Percentiles rank a stretch among this genome's conserved stretches.
phyloP scores from a whole-genome alignment of 2,329 filamentous ascomycete genomes.

The Cordyceps militaris region DNA sequence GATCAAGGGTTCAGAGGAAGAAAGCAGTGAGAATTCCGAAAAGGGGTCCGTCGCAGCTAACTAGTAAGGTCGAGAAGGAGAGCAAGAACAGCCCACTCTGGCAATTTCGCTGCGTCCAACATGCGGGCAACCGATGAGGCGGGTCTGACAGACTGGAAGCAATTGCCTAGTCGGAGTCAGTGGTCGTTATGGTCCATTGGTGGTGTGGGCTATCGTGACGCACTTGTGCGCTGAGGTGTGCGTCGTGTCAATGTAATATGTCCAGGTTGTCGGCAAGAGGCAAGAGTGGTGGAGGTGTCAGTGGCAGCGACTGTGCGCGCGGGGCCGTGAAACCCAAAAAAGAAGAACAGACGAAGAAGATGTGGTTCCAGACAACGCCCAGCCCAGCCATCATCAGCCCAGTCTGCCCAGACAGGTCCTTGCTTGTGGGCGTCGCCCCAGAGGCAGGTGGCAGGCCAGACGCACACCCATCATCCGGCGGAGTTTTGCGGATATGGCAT shows the following conservation, averaged over 20 bases:
- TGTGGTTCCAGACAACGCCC: not conserved
- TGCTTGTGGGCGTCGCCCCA: not conserved
- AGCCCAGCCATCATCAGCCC: slow-evolving; percentile 3
- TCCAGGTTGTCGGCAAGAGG: not conserved
- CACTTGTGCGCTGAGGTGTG: not conserved
- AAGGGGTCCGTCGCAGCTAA: no score
- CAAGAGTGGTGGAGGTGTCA: not conserved
- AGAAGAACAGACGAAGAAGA: slow-evolving; percentile 5
- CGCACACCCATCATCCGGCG: not conserved
- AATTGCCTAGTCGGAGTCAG: not conserved
- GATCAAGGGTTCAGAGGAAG: not conserved
- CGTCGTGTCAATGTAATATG: not conserved
- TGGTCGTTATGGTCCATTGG: not conserved
- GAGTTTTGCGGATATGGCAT: slow-evolving; percentile 6
- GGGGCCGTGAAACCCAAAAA: not conserved
- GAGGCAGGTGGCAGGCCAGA: not conserved
- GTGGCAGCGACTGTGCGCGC: not conserved
- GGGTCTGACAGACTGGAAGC: slow-evolving; percentile 11
- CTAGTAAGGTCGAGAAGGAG: not conserved
- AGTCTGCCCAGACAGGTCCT: not conserved
- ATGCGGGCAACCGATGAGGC: slow-evolving; percentile 20
- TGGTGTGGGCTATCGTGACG: not conserved
- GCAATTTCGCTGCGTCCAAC: slow-evolving; percentile 19
- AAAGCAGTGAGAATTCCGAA: not conserved
- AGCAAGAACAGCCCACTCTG: slow-evolving; percentile 5